Conservation (phyloP, 2,329 filamentous ascomycete species). For the Paecilomyces dactylethromorphus region DNA sequence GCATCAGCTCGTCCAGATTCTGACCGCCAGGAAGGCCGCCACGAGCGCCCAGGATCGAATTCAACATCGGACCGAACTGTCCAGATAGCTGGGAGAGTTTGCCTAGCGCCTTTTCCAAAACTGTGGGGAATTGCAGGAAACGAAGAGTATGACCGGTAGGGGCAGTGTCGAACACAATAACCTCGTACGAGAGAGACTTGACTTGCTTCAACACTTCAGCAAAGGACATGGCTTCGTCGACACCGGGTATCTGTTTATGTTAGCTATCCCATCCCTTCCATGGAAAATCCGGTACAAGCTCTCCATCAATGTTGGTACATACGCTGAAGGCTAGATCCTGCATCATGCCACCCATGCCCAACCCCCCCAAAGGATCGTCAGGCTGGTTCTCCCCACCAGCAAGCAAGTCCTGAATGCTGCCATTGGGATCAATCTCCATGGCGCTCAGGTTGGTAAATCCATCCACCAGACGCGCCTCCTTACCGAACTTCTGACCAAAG, state of each 20-base stretch:
- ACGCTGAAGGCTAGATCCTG: slow-evolving; percentile 96
- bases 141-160: slow-evolving; percentile 96
- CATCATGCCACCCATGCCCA: slow-evolving; percentile 89
- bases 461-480: slow-evolving; percentile 87
- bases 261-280: slow-evolving; percentile 1
- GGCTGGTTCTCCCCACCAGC: slow-evolving; percentile 62
- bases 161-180: slow-evolving; percentile 98
- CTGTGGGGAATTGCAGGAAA: slow-evolving; percentile 96
- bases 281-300: neutral
- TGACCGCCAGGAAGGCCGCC: slow-evolving; percentile 84
- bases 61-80: slow-evolving; percentile 94
- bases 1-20: slow-evolving; percentile 83
- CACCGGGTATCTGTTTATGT: slow-evolving; percentile 78
- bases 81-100: slow-evolving; percentile 90
- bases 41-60: slow-evolving; percentile 76
- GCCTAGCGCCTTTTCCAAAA: slow-evolving; percentile 96
- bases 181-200: slow-evolving; percentile 96
- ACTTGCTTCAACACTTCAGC: slow-evolving; percentile 99
- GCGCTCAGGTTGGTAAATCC: slow-evolving; percentile 91
- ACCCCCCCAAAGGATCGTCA: slow-evolving; percentile 60
- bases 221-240: slow-evolving; percentile 99
- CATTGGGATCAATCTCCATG: slow-evolving; percentile 99
- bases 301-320: slow-evolving; percentile 8
- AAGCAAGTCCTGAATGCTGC: slow-evolving; percentile 91
- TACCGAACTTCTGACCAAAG: slow-evolving; percentile 98